These are phyloP conservation scores for Didymellaceae sp. DNA, from an alignment of 2,329 filamentous ascomycete genomes.

Conservation along the genomic window DNA sequence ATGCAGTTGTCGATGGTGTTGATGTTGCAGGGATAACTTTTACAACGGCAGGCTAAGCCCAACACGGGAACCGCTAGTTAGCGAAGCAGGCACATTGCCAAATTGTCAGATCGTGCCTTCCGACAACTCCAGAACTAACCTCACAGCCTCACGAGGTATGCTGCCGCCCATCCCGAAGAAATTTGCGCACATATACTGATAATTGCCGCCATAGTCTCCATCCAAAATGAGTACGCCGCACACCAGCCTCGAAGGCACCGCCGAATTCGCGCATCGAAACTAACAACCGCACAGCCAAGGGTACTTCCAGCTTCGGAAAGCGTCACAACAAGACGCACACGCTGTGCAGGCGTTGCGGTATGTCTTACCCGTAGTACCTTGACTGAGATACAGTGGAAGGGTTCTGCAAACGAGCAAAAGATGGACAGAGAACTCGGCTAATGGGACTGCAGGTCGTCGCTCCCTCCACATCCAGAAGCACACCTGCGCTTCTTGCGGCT, in stretches of 20 bases:
- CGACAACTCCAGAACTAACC: constrained; percentile 40
- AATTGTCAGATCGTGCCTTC: constrained; percentile 1
- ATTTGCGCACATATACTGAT: constrained; percentile 29
- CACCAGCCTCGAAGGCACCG: constrained; percentile 27
- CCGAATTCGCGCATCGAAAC: constrained; percentile 44
- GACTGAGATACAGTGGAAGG: constrained; percentile 22
- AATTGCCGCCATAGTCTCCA: constrained; percentile 49
- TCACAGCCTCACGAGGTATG: constrained; percentile 48
- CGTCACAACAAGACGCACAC: constrained; percentile 99
- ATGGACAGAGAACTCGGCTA: constrained; percentile 26
- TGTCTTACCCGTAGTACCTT: constrained; percentile 55
- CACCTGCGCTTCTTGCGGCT: constrained; percentile 94
- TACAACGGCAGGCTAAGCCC: neutral
- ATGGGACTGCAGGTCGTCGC: constrained; percentile 73
- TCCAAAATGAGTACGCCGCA: constrained; percentile 64
- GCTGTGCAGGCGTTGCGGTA: constrained; percentile 97
- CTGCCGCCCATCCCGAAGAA: constrained; percentile 2
- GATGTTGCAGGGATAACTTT: neutral
- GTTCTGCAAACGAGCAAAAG: constrained; percentile 19
- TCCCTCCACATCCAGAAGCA: constrained; percentile 99
- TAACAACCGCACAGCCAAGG: constrained; percentile 67
- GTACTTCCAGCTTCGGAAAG: constrained; percentile 75
- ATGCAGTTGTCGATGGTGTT: neutral
- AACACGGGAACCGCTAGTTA: neutral
- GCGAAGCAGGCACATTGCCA: neutral